Conservation (phyloP, 2,329 filamentous ascomycete species). For the Trichoderma gracile region DNA sequence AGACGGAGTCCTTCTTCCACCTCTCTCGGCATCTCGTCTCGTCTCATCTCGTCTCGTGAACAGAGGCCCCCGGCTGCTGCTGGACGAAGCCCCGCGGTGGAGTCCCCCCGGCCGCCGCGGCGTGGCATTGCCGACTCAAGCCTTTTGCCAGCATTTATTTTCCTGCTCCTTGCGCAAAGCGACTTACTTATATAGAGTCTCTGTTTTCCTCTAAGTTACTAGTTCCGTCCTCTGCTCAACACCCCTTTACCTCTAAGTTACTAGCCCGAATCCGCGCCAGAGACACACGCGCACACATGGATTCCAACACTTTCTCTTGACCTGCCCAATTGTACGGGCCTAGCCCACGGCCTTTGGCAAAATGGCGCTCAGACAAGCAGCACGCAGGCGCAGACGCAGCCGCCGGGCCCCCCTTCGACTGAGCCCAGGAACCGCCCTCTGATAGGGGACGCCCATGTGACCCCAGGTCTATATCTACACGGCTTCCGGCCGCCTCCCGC, state of each 20-base stretch:
- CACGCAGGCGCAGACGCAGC: slow-evolving; percentile 16
- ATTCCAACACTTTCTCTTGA: slow-evolving; percentile 16
- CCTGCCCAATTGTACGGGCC: slow-evolving; percentile 22
- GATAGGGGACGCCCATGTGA: slow-evolving; percentile 18
- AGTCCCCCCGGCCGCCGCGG: slow-evolving; percentile 17
- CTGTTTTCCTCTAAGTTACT: slow-evolving; percentile 28
- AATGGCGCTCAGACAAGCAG: slow-evolving; percentile 20
- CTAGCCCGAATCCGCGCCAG: slow-evolving; percentile 24
- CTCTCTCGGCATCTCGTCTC: too few relatives aligned
- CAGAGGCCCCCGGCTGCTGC: slow-evolving; percentile 9
- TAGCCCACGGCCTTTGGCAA: slow-evolving; percentile 11
- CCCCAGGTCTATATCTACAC: slow-evolving; percentile 12
- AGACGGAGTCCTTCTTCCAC: neutral
- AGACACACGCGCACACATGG: slow-evolving; percentile 20
- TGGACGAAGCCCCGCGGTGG: slow-evolving; percentile 23
- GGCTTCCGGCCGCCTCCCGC: slow-evolving; percentile 8
- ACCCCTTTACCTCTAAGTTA: slow-evolving; percentile 28
- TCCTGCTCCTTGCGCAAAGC: slow-evolving; percentile 11
- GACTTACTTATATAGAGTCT: slow-evolving; percentile 24
- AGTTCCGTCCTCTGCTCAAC: slow-evolving; percentile 24
- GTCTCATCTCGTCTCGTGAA: neutral
- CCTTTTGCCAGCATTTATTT: slow-evolving; percentile 17
- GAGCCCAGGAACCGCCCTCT: slow-evolving; percentile 1
- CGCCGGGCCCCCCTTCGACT: neutral
- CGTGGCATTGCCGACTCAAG: slow-evolving; percentile 24